Evolutionary conservation across 352 stramenopile species (phyloP).

Genomic region (Globisporangium okanoganense): DNA sequence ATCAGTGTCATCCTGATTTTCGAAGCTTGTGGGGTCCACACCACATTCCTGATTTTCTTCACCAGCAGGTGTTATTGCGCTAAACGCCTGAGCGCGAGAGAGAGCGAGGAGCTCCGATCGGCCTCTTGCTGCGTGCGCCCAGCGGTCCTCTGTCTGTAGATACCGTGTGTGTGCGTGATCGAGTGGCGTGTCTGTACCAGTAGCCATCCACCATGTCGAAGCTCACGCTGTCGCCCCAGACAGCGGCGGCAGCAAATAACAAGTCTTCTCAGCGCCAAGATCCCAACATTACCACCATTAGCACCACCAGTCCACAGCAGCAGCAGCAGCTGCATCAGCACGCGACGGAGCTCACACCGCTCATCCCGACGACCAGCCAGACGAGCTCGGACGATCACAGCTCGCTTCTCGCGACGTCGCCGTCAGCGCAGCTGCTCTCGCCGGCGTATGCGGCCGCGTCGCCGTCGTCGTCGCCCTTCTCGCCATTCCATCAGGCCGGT

Average conservation of each 20-base stretch:
- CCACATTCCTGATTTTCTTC: too few species aligned
- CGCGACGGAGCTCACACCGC: constrained; percentile 51
- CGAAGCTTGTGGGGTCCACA: too few species aligned
- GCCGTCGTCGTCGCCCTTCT: constrained; percentile 20
- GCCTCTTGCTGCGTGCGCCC: not conserved
- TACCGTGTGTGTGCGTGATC: not conserved
- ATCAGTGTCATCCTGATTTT: too few species aligned
- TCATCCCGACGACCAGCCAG: constrained; percentile 30
- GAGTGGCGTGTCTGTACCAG: not conserved
- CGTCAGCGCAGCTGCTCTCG: constrained; percentile 21
- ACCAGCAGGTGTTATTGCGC: not conserved
- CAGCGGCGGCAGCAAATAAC: not conserved
- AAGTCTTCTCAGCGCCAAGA: not conserved
- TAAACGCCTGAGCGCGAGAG: not conserved
- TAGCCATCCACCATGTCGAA: constrained; percentile 1
- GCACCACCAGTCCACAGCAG: not conserved
- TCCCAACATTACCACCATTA: not conserved
- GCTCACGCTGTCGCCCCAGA: constrained; percentile 3
- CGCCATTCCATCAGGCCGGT: constrained; percentile 24
- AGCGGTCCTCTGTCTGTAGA: not conserved
- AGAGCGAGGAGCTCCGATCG: not conserved
- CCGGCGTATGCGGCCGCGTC: constrained; percentile 39
- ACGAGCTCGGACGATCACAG: constrained; percentile 17
- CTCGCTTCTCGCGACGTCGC: constrained; percentile 5
- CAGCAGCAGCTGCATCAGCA: not conserved